Conservation (phyloP, 257 asterid species). For the Cruciata laevipes region DNA sequence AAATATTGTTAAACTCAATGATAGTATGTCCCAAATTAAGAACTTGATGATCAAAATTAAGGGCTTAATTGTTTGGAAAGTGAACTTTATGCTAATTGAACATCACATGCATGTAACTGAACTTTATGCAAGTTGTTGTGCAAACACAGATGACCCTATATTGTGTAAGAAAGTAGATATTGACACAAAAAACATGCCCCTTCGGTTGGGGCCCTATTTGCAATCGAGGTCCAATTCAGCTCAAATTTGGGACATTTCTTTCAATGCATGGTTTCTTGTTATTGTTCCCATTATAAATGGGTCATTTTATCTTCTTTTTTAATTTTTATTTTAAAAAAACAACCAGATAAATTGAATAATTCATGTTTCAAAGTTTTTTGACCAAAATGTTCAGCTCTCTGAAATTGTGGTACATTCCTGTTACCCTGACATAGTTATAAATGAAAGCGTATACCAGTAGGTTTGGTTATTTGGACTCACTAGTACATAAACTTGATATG, state of each 20-base stretch:
- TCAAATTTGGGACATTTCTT: neutral
- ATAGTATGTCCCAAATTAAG: neutral
- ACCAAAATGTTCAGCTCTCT: neutral
- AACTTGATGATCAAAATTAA: no score
- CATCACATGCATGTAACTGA: neutral
- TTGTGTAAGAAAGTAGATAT: neutral
- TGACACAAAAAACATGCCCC: slow-evolving; percentile 1
- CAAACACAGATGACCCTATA: neutral
- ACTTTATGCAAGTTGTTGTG: neutral
- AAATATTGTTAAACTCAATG: no score
- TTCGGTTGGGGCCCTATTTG: neutral
- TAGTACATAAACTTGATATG: neutral
- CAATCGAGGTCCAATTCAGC: neutral
- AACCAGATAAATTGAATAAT: no score
- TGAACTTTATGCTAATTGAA: no score
- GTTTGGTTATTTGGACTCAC: neutral
- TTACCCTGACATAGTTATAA: neutral
- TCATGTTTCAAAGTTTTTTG: slow-evolving; percentile 1
- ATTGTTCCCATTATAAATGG: no score
- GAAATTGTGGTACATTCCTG: neutral
- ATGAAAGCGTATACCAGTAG: neutral
- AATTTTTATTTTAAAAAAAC: no score
- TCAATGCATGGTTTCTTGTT: neutral
- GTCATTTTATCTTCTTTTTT: no score
- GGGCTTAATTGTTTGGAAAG: neutral